Evolutionary conservation across 495 filamentous ascomycete species (phyloP).

Genomic region (Copromyces sp.): DNA sequence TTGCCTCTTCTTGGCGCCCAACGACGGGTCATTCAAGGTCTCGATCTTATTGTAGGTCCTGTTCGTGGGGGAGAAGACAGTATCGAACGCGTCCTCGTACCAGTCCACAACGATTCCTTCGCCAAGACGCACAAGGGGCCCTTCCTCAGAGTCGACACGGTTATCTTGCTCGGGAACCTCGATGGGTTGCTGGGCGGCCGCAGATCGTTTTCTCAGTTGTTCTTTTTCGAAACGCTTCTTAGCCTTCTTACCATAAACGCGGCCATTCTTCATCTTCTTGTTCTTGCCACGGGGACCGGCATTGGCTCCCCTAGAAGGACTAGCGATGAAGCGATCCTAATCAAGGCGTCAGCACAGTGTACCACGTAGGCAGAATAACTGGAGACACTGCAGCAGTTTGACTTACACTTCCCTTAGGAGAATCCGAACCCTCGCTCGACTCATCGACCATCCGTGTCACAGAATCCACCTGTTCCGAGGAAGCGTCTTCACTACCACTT

Average conservation of each 20-base stretch:
- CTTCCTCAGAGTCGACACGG: constrained; percentile 30
- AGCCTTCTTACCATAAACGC: constrained; percentile 29
- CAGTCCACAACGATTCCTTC: constrained; percentile 85
- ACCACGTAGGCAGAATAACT: not conserved
- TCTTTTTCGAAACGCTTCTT: constrained; percentile 27
- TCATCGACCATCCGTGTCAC: constrained; percentile 43
- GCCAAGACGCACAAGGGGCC: constrained; percentile 60
- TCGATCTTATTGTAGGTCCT: constrained; percentile 43
- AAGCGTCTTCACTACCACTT: constrained; percentile 27
- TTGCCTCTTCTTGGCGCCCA: constrained; percentile 48
- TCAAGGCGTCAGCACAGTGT: not conserved
- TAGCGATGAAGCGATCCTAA: not conserved
- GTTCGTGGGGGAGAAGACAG: constrained; percentile 46
- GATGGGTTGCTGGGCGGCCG: constrained; percentile 20
- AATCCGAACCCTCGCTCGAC: constrained; percentile 34
- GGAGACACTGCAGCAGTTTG: not conserved
- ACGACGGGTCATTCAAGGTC: constrained; percentile 52
- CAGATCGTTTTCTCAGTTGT: constrained; percentile 5
- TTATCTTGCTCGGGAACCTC: constrained; percentile 9
- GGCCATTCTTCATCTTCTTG: constrained; percentile 28
- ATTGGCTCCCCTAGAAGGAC: not conserved
- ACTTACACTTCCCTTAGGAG: constrained; percentile 23
- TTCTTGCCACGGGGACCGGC: constrained; percentile 14
- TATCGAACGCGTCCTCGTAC: constrained; percentile 53
- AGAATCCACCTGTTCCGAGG: constrained; percentile 5